Conservation (phyloP, 345 rosid species). For the Gossypium turneri region DNA sequence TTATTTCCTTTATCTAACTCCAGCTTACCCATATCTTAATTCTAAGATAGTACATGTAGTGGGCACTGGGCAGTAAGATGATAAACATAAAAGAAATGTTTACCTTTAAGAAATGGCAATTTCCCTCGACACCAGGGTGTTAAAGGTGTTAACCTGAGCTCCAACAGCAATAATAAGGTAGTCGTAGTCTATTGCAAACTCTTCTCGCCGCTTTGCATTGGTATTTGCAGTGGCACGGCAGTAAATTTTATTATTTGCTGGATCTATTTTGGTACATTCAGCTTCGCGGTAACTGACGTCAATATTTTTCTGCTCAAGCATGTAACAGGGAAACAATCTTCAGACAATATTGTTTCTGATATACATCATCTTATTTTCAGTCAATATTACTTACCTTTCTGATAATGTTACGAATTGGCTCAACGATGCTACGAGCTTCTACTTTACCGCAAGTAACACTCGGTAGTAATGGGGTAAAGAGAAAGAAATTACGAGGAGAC, state of each 20-base stretch:
- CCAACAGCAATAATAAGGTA: conserved; percentile 95
- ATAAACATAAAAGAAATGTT: neutral
- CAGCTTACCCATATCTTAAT: neutral
- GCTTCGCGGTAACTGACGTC: conserved; percentile 68
- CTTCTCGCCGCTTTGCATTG: conserved; percentile 50
- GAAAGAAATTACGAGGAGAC: conserved; percentile 96
- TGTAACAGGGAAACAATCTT: neutral
- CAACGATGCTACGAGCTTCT: conserved; percentile 93
- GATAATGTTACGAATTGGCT: conserved; percentile 88
- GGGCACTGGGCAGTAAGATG: too few species aligned
- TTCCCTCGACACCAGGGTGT: conserved; percentile 86
- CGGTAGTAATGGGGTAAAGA: conserved; percentile 96
- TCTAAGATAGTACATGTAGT: too few species aligned
- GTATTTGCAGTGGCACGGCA: conserved; percentile 53
- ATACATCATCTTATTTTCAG: neutral
- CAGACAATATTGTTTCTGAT: neutral
- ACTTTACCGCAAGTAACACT: conserved; percentile 97
- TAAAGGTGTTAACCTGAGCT: conserved; percentile 89
- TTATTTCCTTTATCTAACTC: neutral
- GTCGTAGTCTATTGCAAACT: conserved; percentile 78
- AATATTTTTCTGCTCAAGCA: conserved; percentile 47
- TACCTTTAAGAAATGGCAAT: conserved; percentile 81
- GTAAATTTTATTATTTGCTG: conserved; percentile 64
- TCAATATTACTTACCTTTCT: conserved; percentile 40
- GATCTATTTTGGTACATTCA: conserved; percentile 86